phyloP scores from a whole-genome alignment of 805 yeast species.

The Starmerella vaccinii region DNA sequence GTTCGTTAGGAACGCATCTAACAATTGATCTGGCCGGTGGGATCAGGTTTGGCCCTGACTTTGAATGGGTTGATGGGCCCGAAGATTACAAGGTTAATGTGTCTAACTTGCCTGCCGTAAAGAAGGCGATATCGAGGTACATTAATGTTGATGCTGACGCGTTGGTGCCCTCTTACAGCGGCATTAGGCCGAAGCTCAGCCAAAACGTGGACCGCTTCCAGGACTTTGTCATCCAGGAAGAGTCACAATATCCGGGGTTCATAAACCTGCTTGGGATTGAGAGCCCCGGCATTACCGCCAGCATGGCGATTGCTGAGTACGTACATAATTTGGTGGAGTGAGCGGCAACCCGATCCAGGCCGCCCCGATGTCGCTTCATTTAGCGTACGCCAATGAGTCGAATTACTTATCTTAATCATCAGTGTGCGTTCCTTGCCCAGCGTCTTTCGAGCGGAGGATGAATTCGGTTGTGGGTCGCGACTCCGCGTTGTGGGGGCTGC shows the following conservation, averaged over 20 bases:
- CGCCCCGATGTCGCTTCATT: too few species aligned
- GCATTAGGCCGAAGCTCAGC: conserved; percentile 70
- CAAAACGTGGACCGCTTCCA: conserved; percentile 42
- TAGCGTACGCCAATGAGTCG: not conserved
- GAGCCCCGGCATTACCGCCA: conserved; percentile 79
- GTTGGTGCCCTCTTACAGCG: conserved; percentile 60
- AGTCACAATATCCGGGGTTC: conserved; percentile 54
- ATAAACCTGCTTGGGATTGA: conserved; percentile 75
- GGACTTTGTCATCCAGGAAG: conserved; percentile 66
- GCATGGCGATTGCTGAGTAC: conserved; percentile 72
- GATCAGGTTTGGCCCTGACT: conserved; percentile 77
- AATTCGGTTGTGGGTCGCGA: not conserved
- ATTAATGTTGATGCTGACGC: conserved; percentile 47
- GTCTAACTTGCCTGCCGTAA: conserved; percentile 45
- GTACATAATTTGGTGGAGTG: conserved; percentile 34
- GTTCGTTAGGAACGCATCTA: conserved; percentile 81
- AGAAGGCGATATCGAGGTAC: conserved; percentile 46
- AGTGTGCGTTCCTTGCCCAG: not conserved
- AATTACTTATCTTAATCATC: not conserved
- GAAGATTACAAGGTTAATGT: conserved; percentile 27
- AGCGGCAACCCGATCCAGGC: too few species aligned
- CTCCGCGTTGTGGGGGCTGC: not conserved
- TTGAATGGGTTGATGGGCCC: conserved; percentile 56
- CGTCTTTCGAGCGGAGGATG: not conserved
- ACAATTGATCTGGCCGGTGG: conserved; percentile 76